phyloP scores from a whole-genome alignment of 2,329 filamentous ascomycete species.

The Fusarium sp. region DNA sequence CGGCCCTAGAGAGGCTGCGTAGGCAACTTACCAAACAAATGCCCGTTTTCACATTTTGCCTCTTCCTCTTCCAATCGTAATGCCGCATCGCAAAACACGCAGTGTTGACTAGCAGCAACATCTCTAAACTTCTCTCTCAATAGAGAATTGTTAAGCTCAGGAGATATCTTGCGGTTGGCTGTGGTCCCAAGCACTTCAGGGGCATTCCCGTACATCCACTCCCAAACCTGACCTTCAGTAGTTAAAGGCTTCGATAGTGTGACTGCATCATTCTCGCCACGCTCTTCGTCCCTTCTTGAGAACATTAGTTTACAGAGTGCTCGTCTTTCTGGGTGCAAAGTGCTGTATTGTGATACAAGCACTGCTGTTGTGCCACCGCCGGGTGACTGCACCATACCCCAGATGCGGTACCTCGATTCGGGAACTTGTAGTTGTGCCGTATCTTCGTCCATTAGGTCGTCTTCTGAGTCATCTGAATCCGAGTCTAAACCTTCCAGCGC shows the following conservation, averaged over 20 bases:
- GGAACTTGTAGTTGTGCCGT: slow-evolving; percentile 53
- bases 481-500: slow-evolving; percentile 50
- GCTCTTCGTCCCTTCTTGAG: slow-evolving; percentile 40
- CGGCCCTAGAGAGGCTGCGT: background rate
- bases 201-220: slow-evolving; percentile 66
- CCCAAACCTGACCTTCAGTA: slow-evolving; percentile 64
- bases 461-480: slow-evolving; percentile 45
- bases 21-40: slow-evolving; percentile 51
- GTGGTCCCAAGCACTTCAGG: slow-evolving; percentile 54
- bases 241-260: slow-evolving; percentile 36
- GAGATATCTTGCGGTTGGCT: slow-evolving; percentile 23
- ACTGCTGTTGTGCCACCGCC: slow-evolving; percentile 61
- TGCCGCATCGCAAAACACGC: slow-evolving; percentile 56
- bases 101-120: slow-evolving; percentile 49
- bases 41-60: slow-evolving; percentile 50
- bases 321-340: slow-evolving; percentile 56
- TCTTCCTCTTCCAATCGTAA: slow-evolving; percentile 46
- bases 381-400: slow-evolving; percentile 61
- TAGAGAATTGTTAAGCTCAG: slow-evolving; percentile 28
- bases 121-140: slow-evolving; percentile 51
- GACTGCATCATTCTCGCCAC: background rate
- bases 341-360: slow-evolving; percentile 58
- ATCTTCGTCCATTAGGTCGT: slow-evolving; percentile 45
- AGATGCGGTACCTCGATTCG: slow-evolving; percentile 60
- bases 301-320: slow-evolving; percentile 50